Conservation (phyloP, 345 rosid species). For the Angophora floribunda region DNA sequence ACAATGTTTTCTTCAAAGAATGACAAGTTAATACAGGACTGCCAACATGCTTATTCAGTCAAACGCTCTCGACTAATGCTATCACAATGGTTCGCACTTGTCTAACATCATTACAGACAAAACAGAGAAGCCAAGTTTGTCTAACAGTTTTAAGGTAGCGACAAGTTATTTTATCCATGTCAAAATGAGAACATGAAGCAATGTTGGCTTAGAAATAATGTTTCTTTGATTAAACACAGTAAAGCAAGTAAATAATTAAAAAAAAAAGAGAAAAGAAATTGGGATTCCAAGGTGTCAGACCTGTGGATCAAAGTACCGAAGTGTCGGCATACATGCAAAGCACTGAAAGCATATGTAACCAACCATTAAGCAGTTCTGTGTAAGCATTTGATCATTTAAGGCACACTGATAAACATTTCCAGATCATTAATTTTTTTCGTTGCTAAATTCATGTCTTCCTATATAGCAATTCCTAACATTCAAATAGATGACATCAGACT, state of each 20-base stretch:
- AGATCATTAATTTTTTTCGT: background rate
- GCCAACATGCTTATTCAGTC: background rate
- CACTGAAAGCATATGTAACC: background rate
- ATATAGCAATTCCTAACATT: background rate
- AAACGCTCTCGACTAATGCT: background rate
- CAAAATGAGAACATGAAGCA: background rate
- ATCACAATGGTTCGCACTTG: background rate
- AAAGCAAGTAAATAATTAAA: background rate
- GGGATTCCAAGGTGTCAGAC: background rate
- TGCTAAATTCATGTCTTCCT: background rate
- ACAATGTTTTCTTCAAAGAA: background rate
- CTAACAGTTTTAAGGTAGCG: background rate
- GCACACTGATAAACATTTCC: background rate
- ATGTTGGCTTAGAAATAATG: background rate
- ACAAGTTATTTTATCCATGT: background rate
- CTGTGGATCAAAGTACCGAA: background rate
- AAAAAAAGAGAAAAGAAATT: background rate
- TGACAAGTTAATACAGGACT: background rate
- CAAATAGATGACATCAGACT: background rate
- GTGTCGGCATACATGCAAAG: background rate
- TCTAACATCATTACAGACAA: background rate
- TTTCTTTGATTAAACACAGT: background rate
- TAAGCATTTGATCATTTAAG: background rate
- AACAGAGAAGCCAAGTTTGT: background rate
- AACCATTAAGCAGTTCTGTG: background rate